phyloP scores from a whole-genome alignment of 176 grass and related monocot species.

The Leersia perrieri region DNA sequence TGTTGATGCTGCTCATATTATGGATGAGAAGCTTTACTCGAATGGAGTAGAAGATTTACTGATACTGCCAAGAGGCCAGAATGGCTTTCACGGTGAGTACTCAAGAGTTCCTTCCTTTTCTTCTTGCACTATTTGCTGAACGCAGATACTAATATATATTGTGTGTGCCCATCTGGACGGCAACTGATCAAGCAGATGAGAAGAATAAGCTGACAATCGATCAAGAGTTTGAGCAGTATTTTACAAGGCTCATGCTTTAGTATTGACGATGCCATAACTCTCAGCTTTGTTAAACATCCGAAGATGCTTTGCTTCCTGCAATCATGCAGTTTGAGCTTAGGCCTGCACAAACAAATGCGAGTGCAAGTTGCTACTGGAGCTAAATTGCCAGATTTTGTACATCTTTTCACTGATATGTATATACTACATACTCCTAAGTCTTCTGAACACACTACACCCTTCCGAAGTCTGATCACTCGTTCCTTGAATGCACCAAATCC shows the following conservation, averaged over 20 bases:
- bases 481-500: conserved; percentile 11
- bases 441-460: background rate
- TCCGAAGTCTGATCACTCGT: background rate
- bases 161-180: background rate
- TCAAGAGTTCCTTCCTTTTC: background rate
- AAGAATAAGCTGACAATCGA: conserved; percentile 59
- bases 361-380: background rate
- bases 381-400: background rate
- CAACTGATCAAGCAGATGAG: conserved; percentile 24
- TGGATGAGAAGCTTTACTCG: conserved; percentile 49
- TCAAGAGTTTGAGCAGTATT: conserved; percentile 87
- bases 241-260: conserved; percentile 82
- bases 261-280: background rate
- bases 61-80: conserved; percentile 26
- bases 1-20: conserved; percentile 21
- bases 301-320: conserved; percentile 14
- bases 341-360: conserved; percentile 1
- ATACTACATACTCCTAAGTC: too few relatives aligned
- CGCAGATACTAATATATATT: conserved; percentile 11
- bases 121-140: conserved; percentile 8
- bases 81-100: conserved; percentile 40
- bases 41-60: conserved; percentile 48
- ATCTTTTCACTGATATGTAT: conserved; percentile 19
- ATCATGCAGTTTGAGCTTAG: background rate
- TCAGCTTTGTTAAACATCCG: background rate